These are phyloP conservation scores for Clitocybe nebularis DNA, from an alignment of 1,284 basidiomycete genomes.

Conservation along the genomic window DNA sequence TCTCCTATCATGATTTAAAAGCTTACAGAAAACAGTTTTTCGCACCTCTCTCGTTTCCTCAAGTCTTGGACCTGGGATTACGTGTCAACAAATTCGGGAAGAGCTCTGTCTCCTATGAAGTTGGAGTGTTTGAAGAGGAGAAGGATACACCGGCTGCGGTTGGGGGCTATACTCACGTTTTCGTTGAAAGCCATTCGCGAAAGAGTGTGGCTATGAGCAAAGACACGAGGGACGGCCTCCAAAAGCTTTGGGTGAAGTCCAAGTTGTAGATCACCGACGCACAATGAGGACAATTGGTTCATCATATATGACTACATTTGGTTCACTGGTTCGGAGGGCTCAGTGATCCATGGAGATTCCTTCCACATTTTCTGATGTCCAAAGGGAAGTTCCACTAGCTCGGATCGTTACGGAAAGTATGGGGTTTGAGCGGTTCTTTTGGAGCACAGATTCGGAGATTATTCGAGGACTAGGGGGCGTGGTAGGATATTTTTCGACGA, in stretches of 20 bases:
- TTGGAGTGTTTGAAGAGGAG: slow-evolving; percentile 62
- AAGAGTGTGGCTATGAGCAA: slow-evolving; percentile 46
- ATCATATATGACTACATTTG: too few relatives aligned
- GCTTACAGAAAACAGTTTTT: slow-evolving; percentile 60
- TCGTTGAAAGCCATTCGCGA: slow-evolving; percentile 55
- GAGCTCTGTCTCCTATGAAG: slow-evolving; percentile 72
- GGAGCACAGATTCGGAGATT: too few relatives aligned
- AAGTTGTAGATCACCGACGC: slow-evolving; percentile 9
- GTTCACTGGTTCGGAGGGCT: too few relatives aligned
- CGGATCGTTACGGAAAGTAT: too few relatives aligned
- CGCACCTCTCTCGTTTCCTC: slow-evolving; percentile 63
- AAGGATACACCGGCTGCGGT: slow-evolving; percentile 52
- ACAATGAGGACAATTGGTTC: too few relatives aligned
- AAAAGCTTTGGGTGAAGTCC: slow-evolving; percentile 18
- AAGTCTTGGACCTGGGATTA: slow-evolving; percentile 62
- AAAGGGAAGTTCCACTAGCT: too few relatives aligned
- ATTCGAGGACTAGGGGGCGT: too few relatives aligned
- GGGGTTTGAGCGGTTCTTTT: too few relatives aligned
- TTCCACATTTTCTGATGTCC: too few relatives aligned
- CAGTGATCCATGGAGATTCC: too few relatives aligned
- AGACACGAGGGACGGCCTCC: slow-evolving; percentile 39
- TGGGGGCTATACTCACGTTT: slow-evolving; percentile 80
- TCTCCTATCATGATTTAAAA: not conserved
- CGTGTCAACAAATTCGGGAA: slow-evolving; percentile 60
- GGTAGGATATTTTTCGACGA: too few relatives aligned